Percentiles rank a stretch among this genome's conserved stretches.
These are phyloP conservation scores for Phlebiopsis gigantea DNA, from an alignment of 768 basidiomycete species.

Conservation along the genomic window DNA sequence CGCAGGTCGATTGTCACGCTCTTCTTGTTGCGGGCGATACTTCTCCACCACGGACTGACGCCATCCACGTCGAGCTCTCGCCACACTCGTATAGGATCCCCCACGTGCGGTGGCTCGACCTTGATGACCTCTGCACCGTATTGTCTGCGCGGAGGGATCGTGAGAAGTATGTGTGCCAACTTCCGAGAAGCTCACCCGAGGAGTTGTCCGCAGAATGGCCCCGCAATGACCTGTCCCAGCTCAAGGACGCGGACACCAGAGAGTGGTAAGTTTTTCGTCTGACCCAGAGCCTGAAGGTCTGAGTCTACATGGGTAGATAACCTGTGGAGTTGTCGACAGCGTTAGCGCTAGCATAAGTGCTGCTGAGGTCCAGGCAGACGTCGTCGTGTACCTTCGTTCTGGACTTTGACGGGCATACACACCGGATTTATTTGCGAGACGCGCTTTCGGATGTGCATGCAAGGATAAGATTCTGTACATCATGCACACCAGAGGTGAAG, in stretches of 20 bases:
- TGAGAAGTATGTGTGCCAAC: background rate
- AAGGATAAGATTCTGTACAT: too few species aligned
- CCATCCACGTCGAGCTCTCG: constrained; percentile 67
- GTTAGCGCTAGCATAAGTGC: too few species aligned
- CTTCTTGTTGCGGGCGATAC: constrained; percentile 69
- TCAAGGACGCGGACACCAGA: constrained; percentile 62
- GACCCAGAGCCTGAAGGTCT: background rate
- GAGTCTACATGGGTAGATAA: too few species aligned
- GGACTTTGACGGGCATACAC: too few species aligned
- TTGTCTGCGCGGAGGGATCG: constrained; percentile 35
- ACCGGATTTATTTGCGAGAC: too few species aligned
- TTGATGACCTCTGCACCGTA: constrained; percentile 74
- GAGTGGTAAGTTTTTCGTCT: constrained; percentile 42
- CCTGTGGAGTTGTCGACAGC: too few species aligned
- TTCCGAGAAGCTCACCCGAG: constrained; percentile 43
- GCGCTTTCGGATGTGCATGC: too few species aligned
- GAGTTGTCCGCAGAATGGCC: constrained; percentile 68
- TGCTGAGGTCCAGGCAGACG: too few species aligned
- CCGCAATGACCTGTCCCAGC: constrained; percentile 66
- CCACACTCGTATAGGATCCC: constrained; percentile 69
- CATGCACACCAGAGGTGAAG: too few species aligned
- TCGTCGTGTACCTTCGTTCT: too few species aligned
- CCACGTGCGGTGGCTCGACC: constrained; percentile 55
- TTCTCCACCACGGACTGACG: constrained; percentile 70
- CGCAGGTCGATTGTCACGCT: constrained; percentile 64